Evolutionary conservation across 768 basidiomycete species (phyloP).

Genomic region (Kockovaella imperatae): DNA sequence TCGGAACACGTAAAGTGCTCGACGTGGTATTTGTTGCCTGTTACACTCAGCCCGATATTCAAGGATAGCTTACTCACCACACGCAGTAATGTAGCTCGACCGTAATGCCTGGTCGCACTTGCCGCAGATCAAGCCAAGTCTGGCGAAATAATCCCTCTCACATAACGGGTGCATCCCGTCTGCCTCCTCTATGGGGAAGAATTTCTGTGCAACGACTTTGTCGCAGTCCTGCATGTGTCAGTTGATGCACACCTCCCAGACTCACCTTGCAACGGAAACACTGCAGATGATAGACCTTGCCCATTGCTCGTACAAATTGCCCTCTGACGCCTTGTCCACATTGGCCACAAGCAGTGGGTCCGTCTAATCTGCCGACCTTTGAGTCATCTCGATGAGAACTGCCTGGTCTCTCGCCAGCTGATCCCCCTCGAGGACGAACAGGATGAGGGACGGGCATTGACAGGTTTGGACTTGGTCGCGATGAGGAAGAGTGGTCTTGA

Average conservation of each 20-base stretch:
- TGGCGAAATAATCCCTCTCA: slow-evolving; percentile 94
- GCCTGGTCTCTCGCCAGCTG: too few relatives aligned
- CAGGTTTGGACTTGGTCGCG: neutral
- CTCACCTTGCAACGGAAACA: slow-evolving; percentile 97
- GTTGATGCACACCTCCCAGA: slow-evolving; percentile 8
- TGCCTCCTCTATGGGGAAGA: slow-evolving; percentile 92
- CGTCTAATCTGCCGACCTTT: slow-evolving; percentile 10
- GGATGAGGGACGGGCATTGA: neutral
- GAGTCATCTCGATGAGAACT: too few relatives aligned
- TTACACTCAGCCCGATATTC: neutral
- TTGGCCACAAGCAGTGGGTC: slow-evolving; percentile 42
- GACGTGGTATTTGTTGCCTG: slow-evolving; percentile 97
- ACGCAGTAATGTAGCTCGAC: slow-evolving; percentile 98
- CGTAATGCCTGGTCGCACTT: slow-evolving; percentile 90
- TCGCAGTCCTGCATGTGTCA: slow-evolving; percentile 69
- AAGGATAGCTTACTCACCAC: slow-evolving; percentile 59
- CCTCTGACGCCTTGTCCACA: slow-evolving; percentile 61
- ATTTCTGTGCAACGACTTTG: slow-evolving; percentile 92
- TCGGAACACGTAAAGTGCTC: slow-evolving; percentile 99
- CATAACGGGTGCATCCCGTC: slow-evolving; percentile 92
- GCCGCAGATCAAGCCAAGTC: slow-evolving; percentile 90
- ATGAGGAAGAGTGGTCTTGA: neutral
- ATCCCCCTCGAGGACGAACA: neutral
- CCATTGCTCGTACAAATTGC: slow-evolving; percentile 89
- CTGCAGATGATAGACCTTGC: slow-evolving; percentile 88